Conservation (phyloP, 352 stramenopile species). For the Thraustochytrium sp. region DNA sequence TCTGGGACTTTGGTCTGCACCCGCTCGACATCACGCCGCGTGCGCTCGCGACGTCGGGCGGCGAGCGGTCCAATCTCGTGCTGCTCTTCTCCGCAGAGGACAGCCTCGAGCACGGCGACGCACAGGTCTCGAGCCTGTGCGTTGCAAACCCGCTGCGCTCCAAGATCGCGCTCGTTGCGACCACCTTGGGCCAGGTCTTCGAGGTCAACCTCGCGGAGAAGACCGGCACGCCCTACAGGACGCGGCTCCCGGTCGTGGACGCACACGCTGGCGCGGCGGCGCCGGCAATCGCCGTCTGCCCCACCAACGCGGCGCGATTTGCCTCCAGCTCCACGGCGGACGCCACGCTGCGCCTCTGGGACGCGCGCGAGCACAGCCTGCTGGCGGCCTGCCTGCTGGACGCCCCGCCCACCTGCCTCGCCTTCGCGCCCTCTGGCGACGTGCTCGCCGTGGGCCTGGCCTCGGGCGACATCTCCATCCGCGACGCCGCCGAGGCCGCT, state of each 20-base stretch:
- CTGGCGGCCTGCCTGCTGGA: not conserved
- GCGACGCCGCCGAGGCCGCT: not conserved
- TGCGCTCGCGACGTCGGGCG: not conserved
- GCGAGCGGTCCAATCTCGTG: not conserved
- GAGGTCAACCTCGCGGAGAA: slow-evolving; percentile 29
- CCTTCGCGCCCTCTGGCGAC: not conserved
- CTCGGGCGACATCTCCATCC: not conserved
- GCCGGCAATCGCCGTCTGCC: not conserved
- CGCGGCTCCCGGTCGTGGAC: not conserved
- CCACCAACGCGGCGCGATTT: not conserved
- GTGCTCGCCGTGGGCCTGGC: not conserved
- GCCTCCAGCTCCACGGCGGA: not conserved
- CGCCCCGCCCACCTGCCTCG: not conserved
- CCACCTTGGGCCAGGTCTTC: not conserved
- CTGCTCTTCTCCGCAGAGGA: not conserved
- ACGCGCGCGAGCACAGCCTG: not conserved
- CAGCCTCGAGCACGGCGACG: not conserved
- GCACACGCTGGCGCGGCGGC: not conserved
- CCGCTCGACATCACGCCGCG: not conserved
- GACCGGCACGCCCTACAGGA: not conserved
- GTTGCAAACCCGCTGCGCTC: not conserved
- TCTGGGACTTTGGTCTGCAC: slow-evolving; percentile 29
- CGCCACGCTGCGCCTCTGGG: not conserved
- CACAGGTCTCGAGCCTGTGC: not conserved
- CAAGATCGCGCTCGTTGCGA: slow-evolving; percentile 7